A percentile compares a stretch with the other conserved stretches of the same genome.
phyloP scores from a whole-genome alignment of 2,329 filamentous ascomycete genomes.

The Chalaropsis thielavioides region DNA sequence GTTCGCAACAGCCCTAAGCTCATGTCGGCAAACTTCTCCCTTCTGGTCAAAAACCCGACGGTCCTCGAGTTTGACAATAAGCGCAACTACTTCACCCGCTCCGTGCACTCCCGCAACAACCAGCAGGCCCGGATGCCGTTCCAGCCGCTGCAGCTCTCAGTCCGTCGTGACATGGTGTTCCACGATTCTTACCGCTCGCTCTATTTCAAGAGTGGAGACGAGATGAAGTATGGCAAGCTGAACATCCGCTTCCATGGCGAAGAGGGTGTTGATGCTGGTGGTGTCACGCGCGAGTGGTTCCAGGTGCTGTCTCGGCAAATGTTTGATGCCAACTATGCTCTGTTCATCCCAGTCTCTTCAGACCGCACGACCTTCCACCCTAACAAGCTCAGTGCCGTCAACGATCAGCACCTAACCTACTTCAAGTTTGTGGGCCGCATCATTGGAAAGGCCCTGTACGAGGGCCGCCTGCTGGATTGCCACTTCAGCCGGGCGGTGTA shows the following conservation, averaged over 20 bases:
- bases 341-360: constrained; percentile 92
- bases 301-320: constrained; percentile 93
- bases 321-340: constrained; percentile 95
- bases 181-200: constrained; percentile 96
- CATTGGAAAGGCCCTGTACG: constrained; percentile 95
- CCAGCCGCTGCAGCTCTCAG: constrained; percentile 66
- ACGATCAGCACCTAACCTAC: constrained; percentile 89
- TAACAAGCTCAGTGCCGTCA: constrained; percentile 85
- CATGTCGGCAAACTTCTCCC: constrained; percentile 94
- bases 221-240: constrained; percentile 98
- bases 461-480: constrained; percentile 88
- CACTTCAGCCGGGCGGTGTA: constrained; percentile 98
- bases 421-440: constrained; percentile 99
- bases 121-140: constrained; percentile 53
- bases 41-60: constrained; percentile 96
- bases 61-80: constrained; percentile 99
- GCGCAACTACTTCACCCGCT: constrained; percentile 94
- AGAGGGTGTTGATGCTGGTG: constrained; percentile 93
- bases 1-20: constrained; percentile 93
- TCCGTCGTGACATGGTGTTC: constrained; percentile 92
- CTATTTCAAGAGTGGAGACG: constrained; percentile 89
- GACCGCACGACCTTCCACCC: constrained; percentile 98
- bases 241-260: constrained; percentile 96
- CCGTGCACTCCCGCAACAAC: constrained; percentile 59
- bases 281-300: constrained; percentile 98